Evolutionary conservation across 2,329 filamentous ascomycete species (phyloP).

Genomic region (Diplocarpon rosae): DNA sequence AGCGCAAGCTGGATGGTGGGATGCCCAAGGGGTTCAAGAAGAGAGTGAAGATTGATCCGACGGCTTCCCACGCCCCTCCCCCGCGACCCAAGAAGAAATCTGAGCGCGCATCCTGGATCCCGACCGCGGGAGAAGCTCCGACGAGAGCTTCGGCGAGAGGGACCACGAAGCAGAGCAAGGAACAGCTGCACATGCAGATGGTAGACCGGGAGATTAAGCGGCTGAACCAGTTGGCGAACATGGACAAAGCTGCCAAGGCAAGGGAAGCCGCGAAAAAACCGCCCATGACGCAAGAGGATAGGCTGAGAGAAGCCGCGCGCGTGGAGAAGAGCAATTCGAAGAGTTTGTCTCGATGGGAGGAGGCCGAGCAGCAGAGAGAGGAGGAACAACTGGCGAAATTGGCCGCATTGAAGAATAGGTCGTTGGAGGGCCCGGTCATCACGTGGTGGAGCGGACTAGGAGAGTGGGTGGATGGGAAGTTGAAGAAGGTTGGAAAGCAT

Average conservation of each 20-base stretch:
- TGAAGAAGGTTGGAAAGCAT: conserved; percentile 58
- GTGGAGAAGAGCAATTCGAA: conserved; percentile 82
- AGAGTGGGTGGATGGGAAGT: conserved; percentile 65
- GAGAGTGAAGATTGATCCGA: conserved; percentile 61
- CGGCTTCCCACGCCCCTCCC: conserved; percentile 29
- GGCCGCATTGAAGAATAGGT: conserved; percentile 77
- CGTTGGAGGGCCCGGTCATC: conserved; percentile 78
- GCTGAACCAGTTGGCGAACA: conserved; percentile 56
- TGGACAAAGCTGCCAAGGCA: conserved; percentile 49
- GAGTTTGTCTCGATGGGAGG: conserved; percentile 88
- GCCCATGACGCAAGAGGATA: conserved; percentile 79
- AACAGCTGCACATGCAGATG: conserved; percentile 55
- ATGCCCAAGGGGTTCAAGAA: conserved; percentile 62
- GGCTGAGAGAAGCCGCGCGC: conserved; percentile 68
- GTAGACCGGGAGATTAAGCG: conserved; percentile 60
- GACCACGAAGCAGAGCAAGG: conserved; percentile 50
- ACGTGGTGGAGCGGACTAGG: conserved; percentile 91
- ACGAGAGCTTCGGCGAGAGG: conserved; percentile 49
- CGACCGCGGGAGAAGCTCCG: conserved; percentile 49
- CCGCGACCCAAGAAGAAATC: conserved; percentile 54
- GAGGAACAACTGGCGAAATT: conserved; percentile 74
- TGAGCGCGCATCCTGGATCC: conserved; percentile 60
- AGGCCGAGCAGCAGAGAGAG: conserved; percentile 78
- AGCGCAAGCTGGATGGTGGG: conserved; percentile 69
- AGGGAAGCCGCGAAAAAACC: conserved; percentile 64